Percentiles rank a stretch among this genome's conserved stretches.
Evolutionary conservation across 768 basidiomycete genomes (phyloP).

Genomic region (Gymnopilus junonius): DNA sequence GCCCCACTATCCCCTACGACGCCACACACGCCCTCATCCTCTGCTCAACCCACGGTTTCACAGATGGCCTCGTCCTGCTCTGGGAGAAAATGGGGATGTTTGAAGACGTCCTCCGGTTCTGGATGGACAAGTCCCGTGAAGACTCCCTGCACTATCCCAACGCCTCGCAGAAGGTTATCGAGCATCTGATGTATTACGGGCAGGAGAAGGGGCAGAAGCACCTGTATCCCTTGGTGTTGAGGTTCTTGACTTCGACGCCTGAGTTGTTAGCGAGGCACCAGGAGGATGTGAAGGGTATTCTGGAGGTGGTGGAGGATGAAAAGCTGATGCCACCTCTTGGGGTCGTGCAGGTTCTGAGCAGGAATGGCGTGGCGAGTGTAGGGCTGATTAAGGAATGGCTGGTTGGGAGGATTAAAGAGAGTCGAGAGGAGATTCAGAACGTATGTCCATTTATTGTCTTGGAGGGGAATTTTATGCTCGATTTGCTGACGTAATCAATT

Average conservation of each 20-base stretch:
- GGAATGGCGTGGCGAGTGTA: slow-evolving; percentile 90
- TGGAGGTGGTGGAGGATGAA: slow-evolving; percentile 81
- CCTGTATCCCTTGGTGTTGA: slow-evolving; percentile 85
- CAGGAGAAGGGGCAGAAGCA: slow-evolving; percentile 55
- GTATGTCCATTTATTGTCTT: slow-evolving; percentile 47
- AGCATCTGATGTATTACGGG: slow-evolving; percentile 78
- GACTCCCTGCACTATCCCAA: slow-evolving; percentile 28
- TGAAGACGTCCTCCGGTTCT: slow-evolving; percentile 92
- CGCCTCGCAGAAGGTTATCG: slow-evolving; percentile 66
- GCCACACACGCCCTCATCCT: slow-evolving; percentile 92
- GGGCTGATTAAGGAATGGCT: slow-evolving; percentile 94
- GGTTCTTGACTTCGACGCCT: slow-evolving; percentile 86
- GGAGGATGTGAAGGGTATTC: slow-evolving; percentile 67
- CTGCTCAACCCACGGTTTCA: slow-evolving; percentile 85
- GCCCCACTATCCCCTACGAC: slow-evolving; percentile 74
- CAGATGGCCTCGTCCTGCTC: slow-evolving; percentile 81
- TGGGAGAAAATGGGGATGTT: slow-evolving; percentile 97
- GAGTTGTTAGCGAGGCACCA: slow-evolving; percentile 74
- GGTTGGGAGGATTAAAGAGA: slow-evolving; percentile 73
- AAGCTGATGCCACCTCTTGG: slow-evolving; percentile 88
- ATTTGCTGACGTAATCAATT: slow-evolving; percentile 1
- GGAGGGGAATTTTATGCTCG: not conserved
- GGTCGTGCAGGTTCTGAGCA: slow-evolving; percentile 84
- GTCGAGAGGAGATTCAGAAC: slow-evolving; percentile 76
- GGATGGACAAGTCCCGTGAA: slow-evolving; percentile 75